phyloP scores from a whole-genome alignment of 257 asterid species.

The Coffea canephora region DNA sequence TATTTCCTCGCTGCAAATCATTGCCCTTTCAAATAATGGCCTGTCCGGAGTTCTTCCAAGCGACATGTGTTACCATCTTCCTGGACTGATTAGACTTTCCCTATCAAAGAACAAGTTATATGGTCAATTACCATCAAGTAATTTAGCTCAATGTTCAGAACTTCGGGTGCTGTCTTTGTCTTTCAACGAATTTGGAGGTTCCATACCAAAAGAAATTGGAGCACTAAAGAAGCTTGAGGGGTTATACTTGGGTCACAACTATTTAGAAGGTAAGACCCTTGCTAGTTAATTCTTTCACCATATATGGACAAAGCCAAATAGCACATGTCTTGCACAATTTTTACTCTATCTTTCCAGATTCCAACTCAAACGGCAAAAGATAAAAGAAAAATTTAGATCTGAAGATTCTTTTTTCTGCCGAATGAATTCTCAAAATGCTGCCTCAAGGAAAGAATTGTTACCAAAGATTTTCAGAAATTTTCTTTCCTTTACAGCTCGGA shows the following conservation, averaged over 20 bases:
- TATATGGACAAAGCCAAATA: too few species aligned
- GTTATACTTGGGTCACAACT: neutral
- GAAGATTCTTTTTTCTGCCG: too few species aligned
- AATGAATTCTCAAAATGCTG: too few species aligned
- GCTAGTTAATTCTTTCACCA: too few species aligned
- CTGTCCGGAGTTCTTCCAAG: slow-evolving; percentile 17
- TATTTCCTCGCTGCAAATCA: slow-evolving; percentile 3
- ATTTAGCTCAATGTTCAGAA: neutral
- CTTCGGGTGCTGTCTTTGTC: slow-evolving; percentile 4
- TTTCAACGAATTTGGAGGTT: slow-evolving; percentile 20
- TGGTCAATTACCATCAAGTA: neutral
- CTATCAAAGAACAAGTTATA: neutral
- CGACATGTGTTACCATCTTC: slow-evolving; percentile 3
- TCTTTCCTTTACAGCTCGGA: too few species aligned
- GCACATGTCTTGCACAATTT: too few species aligned
- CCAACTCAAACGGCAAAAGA: too few species aligned
- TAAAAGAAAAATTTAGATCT: too few species aligned
- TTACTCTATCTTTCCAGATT: too few species aligned
- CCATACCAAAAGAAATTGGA: slow-evolving; percentile 21
- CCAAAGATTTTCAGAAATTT: too few species aligned
- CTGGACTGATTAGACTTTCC: neutral
- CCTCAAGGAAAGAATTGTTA: too few species aligned
- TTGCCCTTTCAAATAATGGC: neutral
- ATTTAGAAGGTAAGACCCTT: neutral
- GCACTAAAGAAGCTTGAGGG: slow-evolving; percentile 18